A percentile compares a stretch with the other conserved stretches of the same genome.
Conservation (phyloP, 305 asterid species). For the Stenogyne calaminthoides region DNA sequence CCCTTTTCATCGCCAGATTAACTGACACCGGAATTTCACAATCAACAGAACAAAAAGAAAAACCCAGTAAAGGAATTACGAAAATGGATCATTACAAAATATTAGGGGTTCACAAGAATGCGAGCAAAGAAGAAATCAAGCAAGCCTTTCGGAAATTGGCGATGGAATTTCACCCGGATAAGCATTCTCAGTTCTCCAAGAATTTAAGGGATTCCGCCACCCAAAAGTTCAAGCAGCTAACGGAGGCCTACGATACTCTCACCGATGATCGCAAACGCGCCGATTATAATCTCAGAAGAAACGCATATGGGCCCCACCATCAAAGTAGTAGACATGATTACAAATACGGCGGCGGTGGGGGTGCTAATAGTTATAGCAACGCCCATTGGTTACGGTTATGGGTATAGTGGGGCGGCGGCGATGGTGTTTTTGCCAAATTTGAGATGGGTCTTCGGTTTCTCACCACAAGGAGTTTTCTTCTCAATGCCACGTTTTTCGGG, state of each 20-base stretch:
- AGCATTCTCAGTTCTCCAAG: conserved; percentile 73
- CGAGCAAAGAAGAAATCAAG: conserved; percentile 89
- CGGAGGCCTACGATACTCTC: conserved; percentile 85
- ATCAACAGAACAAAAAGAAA: not conserved
- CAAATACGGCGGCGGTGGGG: conserved; percentile 29
- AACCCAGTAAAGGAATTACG: not conserved
- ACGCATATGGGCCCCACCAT: conserved; percentile 22
- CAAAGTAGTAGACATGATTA: conserved; percentile 23
- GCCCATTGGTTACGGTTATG: conserved; percentile 39
- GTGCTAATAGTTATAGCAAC: conserved; percentile 29
- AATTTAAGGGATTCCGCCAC: conserved; percentile 57
- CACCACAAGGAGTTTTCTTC: conserved; percentile 61
- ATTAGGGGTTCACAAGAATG: conserved; percentile 60
- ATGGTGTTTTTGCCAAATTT: conserved; percentile 37
- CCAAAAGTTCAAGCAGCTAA: conserved; percentile 68
- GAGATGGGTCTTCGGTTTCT: conserved; percentile 67
- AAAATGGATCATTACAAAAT: conserved; percentile 79
- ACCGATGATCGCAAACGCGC: conserved; percentile 75
- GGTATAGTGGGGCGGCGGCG: conserved; percentile 48
- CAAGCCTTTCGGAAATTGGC: conserved; percentile 78
- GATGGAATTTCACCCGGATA: conserved; percentile 92
- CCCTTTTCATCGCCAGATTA: conserved; percentile 24
- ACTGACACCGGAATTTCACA: conserved; percentile 22
- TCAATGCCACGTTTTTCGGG: conserved; percentile 74
- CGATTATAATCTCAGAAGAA: conserved; percentile 59